These are phyloP conservation scores for Epichloe amarillans DNA, from an alignment of 2,329 filamentous ascomycete species.

Conservation along the genomic window DNA sequence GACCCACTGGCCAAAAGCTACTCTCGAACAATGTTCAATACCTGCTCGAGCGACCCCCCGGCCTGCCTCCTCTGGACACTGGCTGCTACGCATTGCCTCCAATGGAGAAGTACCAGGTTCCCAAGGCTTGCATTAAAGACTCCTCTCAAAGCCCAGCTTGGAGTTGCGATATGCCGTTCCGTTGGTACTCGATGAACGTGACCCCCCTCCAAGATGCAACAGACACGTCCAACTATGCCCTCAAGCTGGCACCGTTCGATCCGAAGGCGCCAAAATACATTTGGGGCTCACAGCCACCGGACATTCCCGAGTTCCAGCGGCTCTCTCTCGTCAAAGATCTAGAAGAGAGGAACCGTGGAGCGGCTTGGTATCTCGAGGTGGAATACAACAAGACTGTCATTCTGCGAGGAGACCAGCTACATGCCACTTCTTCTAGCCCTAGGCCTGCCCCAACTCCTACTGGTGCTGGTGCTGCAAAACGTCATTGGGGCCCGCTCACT, in stretches of 20 bases:
- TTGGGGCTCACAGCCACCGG: conserved; percentile 42
- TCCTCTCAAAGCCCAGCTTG: conserved; percentile 43
- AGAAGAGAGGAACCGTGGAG: conserved; percentile 32
- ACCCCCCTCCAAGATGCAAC: conserved; percentile 13
- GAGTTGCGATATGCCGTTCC: conserved; percentile 44
- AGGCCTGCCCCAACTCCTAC: conserved; percentile 6
- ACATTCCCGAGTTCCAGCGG: conserved; percentile 22
- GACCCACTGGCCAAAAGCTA: conserved; percentile 14
- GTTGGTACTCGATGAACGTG: conserved; percentile 31
- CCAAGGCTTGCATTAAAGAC: conserved; percentile 44
- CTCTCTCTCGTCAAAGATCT: conserved; percentile 40
- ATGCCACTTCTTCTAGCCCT: not conserved
- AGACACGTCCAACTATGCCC: conserved; percentile 25
- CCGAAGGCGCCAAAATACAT: conserved; percentile 27
- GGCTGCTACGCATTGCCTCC: conserved; percentile 45
- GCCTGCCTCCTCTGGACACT: conserved; percentile 37
- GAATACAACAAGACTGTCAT: conserved; percentile 44
- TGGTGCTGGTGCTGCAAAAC: conserved; percentile 12
- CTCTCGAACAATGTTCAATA: conserved; percentile 35
- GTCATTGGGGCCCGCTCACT: conserved; percentile 11
- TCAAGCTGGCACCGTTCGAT: conserved; percentile 25
- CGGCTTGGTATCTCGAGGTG: conserved; percentile 41
- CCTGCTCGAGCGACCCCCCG: conserved; percentile 34
- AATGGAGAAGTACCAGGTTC: conserved; percentile 33
- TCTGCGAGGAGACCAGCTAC: conserved; percentile 29